phyloP scores from a whole-genome alignment of 2,329 filamentous ascomycete species.

The Penicillium polonicum region DNA sequence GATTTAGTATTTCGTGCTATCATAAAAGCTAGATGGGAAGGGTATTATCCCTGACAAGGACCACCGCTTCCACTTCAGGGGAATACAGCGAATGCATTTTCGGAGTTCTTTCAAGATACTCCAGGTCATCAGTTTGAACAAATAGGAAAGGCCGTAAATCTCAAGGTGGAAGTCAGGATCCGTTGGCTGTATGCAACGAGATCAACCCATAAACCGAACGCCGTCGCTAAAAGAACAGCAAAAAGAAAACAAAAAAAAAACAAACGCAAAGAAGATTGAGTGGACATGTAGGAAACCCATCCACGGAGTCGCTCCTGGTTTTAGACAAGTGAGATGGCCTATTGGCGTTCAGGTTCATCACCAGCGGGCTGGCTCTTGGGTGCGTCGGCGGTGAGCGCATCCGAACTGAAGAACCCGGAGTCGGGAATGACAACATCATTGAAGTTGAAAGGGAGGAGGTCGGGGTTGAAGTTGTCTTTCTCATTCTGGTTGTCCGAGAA shows the following conservation, averaged over 20 bases:
- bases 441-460: conserved; percentile 35
- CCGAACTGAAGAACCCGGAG: conserved; percentile 39
- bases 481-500: conserved; percentile 33
- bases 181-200: conserved; percentile 2
- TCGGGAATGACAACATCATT: conserved; percentile 33
- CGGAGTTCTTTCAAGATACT: conserved; percentile 8
- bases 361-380: conserved; percentile 24
- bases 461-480: conserved; percentile 28
- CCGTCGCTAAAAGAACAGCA: conserved; percentile 24
- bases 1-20: too few species aligned
- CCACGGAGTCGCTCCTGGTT: background rate
- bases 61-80: too few species aligned
- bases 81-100: too few species aligned
- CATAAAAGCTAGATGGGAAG: too few species aligned
- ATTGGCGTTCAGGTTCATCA: conserved; percentile 11
- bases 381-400: conserved; percentile 31
- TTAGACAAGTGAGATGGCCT: conserved; percentile 14
- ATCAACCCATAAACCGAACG: conserved; percentile 20
- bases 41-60: too few species aligned
- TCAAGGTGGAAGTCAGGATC: conserved; percentile 6
- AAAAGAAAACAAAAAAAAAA: conserved; percentile 5
- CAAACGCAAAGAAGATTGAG: background rate
- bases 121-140: conserved; percentile 16
- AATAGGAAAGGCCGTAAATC: conserved; percentile 2
- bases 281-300: background rate